phyloP scores from a whole-genome alignment of 1,139 yeast genomes.

The Hanseniaspora sp. region DNA sequence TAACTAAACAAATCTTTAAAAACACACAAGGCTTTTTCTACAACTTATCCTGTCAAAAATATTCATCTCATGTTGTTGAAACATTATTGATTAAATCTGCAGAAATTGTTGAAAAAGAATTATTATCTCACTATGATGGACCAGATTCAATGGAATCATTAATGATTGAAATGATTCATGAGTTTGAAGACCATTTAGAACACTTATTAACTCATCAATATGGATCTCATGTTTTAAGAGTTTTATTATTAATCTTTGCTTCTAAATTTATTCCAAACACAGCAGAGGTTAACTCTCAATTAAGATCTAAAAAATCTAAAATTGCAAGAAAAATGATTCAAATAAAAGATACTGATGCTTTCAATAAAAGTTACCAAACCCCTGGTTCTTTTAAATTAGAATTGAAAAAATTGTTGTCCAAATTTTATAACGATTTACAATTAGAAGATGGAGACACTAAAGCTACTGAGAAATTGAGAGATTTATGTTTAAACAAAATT shows the following conservation, averaged over 20 bases:
- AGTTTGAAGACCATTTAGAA: conserved; percentile 48
- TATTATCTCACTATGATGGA: conserved; percentile 32
- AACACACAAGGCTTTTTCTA: conserved; percentile 62
- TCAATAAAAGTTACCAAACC: conserved; percentile 53
- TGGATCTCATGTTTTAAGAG: conserved; percentile 77
- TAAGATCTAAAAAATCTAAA: conserved; percentile 77
- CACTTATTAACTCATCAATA: conserved; percentile 64
- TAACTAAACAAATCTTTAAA: conserved; percentile 47
- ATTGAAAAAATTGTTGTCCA: conserved; percentile 37
- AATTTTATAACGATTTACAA: conserved; percentile 36
- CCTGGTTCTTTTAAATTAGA: conserved; percentile 64
- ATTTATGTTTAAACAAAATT: conserved; percentile 61
- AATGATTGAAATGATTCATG: conserved; percentile 54
- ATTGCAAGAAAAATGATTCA: conserved; percentile 90
- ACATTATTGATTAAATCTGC: conserved; percentile 71
- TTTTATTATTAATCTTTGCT: conserved; percentile 57
- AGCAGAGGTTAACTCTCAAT: conserved; percentile 56
- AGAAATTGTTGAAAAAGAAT: conserved; percentile 64
- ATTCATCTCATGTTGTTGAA: conserved; percentile 88
- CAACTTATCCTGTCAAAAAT: conserved; percentile 74
- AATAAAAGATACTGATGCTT: conserved; percentile 64
- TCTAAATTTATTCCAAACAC: conserved; percentile 77
- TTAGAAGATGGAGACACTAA: conserved; percentile 26
- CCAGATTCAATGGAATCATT: conserved; percentile 51
- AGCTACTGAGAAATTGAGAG: conserved; percentile 42